Evolutionary conservation across 768 basidiomycete genomes (phyloP), one percentile per base, ranked within the genome.

Genomic region (Dacryopinax primogenitus): DNA sequence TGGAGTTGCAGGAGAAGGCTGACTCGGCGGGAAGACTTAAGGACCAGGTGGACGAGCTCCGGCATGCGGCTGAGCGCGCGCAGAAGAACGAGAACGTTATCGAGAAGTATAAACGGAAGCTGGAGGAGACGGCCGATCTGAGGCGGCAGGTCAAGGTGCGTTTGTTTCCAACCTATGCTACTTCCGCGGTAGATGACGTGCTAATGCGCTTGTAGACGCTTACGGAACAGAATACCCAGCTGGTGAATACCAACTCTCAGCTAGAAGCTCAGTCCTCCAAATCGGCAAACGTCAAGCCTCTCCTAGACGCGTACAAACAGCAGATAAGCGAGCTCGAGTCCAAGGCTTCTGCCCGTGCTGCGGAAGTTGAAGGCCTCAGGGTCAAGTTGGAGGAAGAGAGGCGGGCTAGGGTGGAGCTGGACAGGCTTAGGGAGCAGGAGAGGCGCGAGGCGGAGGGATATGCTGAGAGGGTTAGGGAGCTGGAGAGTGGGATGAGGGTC

Each of bases 41-140:
- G 72, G 96, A 98, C 72, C 86, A 94, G 76, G 80, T 97, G 2
- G 96, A 99, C 72, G 96, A 97, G 92, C 94, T 92, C 71, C 86
- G 87, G 3, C 93, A 97, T 76, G 88, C 92, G 3, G 88, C 90
- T 2, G 96, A 97, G 71, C 90, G 86, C 69, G 78, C 93, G 41
- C 87, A 90, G 70, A 98, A 97, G 79, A 88, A 86, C 0, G 96
- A 98, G 76, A 94, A 94, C 71, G 93, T 96, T 32, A 90, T 96
- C 83, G 93, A 97, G 76, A 99, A 98, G 75, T 94, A 97, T 76
- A 95, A 94, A 78, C 94, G 91, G 81, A 99, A 98, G 76, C 81
- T 98, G 0, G 95, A 97, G 71, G 96, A 97, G 73, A 85, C 88
- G 2, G 92, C 89, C 15, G 91, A 95, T 68, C 69, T 73, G 28